Evolutionary conservation across 2,329 filamentous ascomycete species (phyloP), one percentile per base, ranked within the genome.

Genomic region (Ophiostoma ulmi): DNA sequence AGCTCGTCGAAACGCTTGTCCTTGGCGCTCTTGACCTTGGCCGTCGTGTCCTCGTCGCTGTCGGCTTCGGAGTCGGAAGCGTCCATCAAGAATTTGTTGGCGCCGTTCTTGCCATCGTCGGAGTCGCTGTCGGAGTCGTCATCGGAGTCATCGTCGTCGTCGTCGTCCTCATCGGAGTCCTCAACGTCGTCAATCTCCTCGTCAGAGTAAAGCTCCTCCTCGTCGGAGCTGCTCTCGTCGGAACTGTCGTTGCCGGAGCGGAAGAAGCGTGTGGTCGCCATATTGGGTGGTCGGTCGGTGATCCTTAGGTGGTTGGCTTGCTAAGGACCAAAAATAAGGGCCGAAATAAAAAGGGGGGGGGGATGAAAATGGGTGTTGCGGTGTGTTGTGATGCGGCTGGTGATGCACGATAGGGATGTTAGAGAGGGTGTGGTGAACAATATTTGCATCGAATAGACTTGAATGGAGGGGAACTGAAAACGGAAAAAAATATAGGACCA

Each of bases 1-100:
- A 99, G 86, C 81, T 98, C 96, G 78, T 97, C 94, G 75, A 93
- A 86, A 73, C 95, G 89, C 87, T 99, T 99, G 85, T 98, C 93
- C 83, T 98, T 98, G 78, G 94, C 94, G 81, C 93, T 97, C 87
- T 97, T 97, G 78, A 98, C 91, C 77, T 95, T 88, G 77, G 90
- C 92, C 74, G 90, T 88, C 75, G 88, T 88, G 75, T 97, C 94
- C 74, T 95, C 92, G 74, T 95, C 94, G 79, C 93, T 94, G 77
- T 93, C 77, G 8, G 94, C 91, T 77, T 90, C 92, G 68, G 95
- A 93, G 72, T 88, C 55, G 35, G 52, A 90, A 14, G 80, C 83
- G 75, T 87, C 89, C 76, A 90, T 87, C 87, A 98, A 89, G 90
- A 99, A 99, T 78, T 89, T 87, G 78, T 85, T 89, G 75, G 91